A percentile compares a stretch with the other conserved stretches of the same genome.
Conservation (phyloP, 108 stramenopile species). For the Skeletonema grethae region DNA sequence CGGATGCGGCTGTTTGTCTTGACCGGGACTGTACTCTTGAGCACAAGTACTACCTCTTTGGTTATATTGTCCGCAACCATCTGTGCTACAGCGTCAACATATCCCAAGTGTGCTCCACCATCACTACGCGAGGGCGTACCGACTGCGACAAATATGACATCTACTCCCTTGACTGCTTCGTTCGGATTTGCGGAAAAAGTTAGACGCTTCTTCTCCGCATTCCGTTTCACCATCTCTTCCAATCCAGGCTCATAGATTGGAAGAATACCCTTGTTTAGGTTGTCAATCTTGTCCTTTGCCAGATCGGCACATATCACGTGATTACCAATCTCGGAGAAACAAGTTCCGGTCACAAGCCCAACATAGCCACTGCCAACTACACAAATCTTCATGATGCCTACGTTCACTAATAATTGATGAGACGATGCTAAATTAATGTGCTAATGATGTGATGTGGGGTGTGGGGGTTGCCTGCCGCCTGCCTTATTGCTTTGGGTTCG, state of each 20-base stretch:
- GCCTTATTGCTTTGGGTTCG: too few species aligned
- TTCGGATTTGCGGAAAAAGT: constrained; percentile 79
- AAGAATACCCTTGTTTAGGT: constrained; percentile 65
- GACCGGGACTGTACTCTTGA: constrained; percentile 82
- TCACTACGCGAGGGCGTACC: constrained; percentile 64
- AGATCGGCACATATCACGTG: constrained; percentile 71
- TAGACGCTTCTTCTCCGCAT: constrained; percentile 50
- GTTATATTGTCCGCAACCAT: constrained; percentile 72
- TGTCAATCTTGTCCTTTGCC: constrained; percentile 55
- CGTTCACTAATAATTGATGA: background rate
- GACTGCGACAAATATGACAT: constrained; percentile 83
- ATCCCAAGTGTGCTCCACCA: constrained; percentile 76
- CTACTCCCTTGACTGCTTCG: constrained; percentile 50
- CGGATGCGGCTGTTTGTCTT: constrained; percentile 69
- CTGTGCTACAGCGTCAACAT: constrained; percentile 79
- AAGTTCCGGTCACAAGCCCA: constrained; percentile 3
- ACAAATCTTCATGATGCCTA: constrained; percentile 17
- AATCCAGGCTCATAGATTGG: constrained; percentile 87
- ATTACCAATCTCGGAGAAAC: constrained; percentile 31
- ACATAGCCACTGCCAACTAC: constrained; percentile 19
- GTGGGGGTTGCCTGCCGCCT: too few species aligned
- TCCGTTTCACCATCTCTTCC: constrained; percentile 52
- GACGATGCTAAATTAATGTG: too few species aligned
- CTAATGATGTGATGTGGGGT: too few species aligned
- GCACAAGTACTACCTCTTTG: constrained; percentile 69